phyloP scores from a whole-genome alignment of 1,284 basidiomycete genomes.

The Bjerkandera adusta region DNA sequence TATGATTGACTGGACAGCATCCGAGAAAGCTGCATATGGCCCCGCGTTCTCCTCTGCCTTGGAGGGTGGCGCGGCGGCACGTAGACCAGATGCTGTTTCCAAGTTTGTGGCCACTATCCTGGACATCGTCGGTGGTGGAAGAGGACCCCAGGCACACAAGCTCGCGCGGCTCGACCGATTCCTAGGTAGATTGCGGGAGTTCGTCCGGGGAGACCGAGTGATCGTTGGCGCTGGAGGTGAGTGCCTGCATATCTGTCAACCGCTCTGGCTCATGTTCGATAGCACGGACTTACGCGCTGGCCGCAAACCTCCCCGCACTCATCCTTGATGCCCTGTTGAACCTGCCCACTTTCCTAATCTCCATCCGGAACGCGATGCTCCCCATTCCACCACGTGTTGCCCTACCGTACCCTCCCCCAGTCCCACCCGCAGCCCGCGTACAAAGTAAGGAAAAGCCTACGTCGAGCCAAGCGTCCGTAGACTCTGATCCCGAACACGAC shows the following conservation, averaged over 20 bases:
- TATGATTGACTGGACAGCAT: conserved; percentile 68
- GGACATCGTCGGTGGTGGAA: conserved; percentile 54
- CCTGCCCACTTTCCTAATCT: conserved; percentile 63
- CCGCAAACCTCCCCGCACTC: conserved; percentile 66
- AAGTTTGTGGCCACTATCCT: conserved; percentile 58
- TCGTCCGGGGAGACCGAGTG: conserved; percentile 61
- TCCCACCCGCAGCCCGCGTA: not conserved
- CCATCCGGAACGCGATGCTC: conserved; percentile 56
- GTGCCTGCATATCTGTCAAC: conserved; percentile 18
- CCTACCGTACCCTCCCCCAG: conserved; percentile 13
- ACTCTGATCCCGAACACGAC: conserved; percentile 31
- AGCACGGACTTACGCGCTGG: conserved; percentile 62
- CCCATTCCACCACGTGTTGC: conserved; percentile 43
- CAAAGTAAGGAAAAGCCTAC: no score
- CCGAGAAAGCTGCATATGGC: conserved; percentile 69
- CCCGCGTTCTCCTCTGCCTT: conserved; percentile 56
- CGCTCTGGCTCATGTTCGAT: conserved; percentile 1
- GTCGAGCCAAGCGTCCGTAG: conserved; percentile 12
- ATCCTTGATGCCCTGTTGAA: conserved; percentile 62
- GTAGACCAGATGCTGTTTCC: conserved; percentile 54
- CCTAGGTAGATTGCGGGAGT: conserved; percentile 44
- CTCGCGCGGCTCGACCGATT: conserved; percentile 44
- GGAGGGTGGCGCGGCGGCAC: conserved; percentile 34
- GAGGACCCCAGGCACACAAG: conserved; percentile 32
- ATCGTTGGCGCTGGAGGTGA: conserved; percentile 74